These are phyloP conservation scores for Diaporthe vaccinii DNA, from an alignment of 2,329 filamentous ascomycete genomes.

Conservation along the genomic window DNA sequence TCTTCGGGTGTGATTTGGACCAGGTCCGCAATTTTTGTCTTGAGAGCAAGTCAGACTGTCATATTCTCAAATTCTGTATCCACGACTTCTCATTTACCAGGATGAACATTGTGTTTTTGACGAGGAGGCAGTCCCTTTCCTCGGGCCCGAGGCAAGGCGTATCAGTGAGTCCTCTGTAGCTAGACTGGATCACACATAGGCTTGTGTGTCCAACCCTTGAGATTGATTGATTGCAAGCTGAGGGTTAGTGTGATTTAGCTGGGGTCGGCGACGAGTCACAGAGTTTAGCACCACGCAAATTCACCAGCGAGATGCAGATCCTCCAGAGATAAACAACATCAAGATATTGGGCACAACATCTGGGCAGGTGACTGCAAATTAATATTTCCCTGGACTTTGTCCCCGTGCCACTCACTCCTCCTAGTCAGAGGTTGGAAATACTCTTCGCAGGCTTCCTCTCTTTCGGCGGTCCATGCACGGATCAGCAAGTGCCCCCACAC, in stretches of 20 bases:
- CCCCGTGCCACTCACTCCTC: no score
- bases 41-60: constrained; percentile 16
- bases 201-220: neutral
- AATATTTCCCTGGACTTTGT: neutral
- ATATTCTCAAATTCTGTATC: neutral
- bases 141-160: neutral
- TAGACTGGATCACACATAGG: neutral
- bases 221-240: constrained; percentile 33
- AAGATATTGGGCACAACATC: neutral
- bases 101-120: constrained; percentile 61
- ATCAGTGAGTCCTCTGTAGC: neutral
- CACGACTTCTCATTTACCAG: constrained; percentile 51
- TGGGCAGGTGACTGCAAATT: neutral
- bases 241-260: neutral
- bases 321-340: neutral
- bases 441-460: neutral
- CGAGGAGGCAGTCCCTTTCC: neutral
- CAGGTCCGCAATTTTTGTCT: constrained; percentile 95
- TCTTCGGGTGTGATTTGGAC: constrained; percentile 93
- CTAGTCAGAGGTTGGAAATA: neutral
- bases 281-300: neutral
- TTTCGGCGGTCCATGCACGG: neutral
- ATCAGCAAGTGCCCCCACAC: constrained; percentile 23
- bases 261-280: constrained; percentile 26
- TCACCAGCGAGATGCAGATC: neutral